Conservation (phyloP, 768 basidiomycete genomes). For the Calocybe cyanea region DNA sequence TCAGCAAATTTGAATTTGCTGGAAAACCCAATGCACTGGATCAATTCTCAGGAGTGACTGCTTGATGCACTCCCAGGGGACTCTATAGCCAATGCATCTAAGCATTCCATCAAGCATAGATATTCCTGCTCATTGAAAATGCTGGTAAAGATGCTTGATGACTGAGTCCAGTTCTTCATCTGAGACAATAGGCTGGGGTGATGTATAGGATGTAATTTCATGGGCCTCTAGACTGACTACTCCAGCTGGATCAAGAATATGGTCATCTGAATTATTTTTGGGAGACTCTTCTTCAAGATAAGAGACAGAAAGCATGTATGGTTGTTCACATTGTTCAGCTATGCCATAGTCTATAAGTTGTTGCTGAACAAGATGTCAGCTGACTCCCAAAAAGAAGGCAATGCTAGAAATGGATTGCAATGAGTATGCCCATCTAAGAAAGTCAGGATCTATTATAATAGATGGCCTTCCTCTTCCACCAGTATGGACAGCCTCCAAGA, state of each 20-base stretch:
- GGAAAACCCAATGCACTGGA: slow-evolving; percentile 16
- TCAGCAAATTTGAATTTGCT: slow-evolving; percentile 17
- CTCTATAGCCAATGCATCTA: slow-evolving; percentile 8
- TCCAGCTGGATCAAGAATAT: neutral
- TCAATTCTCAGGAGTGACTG: slow-evolving; percentile 17
- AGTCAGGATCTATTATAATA: too few species aligned
- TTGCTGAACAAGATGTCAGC: too few species aligned
- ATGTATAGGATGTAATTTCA: too few species aligned
- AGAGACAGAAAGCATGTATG: too few species aligned
- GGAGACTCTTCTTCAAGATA: too few species aligned
- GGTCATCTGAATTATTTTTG: neutral
- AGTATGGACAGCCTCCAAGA: too few species aligned
- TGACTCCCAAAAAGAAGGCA: too few species aligned
- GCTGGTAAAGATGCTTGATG: neutral
- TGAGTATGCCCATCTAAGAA: too few species aligned
- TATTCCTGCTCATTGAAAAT: slow-evolving; percentile 16
- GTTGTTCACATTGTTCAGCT: too few species aligned
- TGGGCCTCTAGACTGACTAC: neutral
- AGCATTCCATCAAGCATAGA: slow-evolving; percentile 22
- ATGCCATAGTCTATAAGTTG: too few species aligned
- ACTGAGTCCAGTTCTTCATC: slow-evolving; percentile 2
- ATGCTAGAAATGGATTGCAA: too few species aligned
- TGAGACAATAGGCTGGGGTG: neutral
- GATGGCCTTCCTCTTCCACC: too few species aligned
- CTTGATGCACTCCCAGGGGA: slow-evolving; percentile 12